phyloP scores from a whole-genome alignment of 306 rosid genomes.

The Gastrolobium villosum region DNA sequence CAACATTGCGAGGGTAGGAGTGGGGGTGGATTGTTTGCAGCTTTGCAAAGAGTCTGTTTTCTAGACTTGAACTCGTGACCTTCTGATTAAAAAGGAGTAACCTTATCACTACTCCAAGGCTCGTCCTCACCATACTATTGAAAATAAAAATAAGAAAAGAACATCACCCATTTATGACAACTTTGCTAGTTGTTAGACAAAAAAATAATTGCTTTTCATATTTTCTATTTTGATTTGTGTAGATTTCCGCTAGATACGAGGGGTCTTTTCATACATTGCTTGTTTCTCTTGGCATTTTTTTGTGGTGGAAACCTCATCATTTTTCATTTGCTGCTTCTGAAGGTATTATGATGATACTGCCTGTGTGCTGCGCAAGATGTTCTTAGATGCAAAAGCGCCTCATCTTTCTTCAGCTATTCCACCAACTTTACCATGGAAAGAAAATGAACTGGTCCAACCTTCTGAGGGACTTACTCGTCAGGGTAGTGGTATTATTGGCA shows the following conservation, averaged over 20 bases:
- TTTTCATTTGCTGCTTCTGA: conserved; percentile 40
- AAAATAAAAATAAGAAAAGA: conserved; percentile 9
- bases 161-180: neutral
- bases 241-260: too few relatives aligned
- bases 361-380: conserved; percentile 91
- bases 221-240: neutral
- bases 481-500: conserved; percentile 96
- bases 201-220: neutral
- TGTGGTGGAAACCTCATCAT: conserved; percentile 19
- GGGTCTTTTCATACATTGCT: neutral
- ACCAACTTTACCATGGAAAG: conserved; percentile 94
- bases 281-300: conserved; percentile 12
- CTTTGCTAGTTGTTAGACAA: neutral
- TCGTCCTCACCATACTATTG: neutral
- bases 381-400: conserved; percentile 96
- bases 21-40: too few relatives aligned
- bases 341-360: conserved; percentile 98
- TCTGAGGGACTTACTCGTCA: conserved; percentile 94
- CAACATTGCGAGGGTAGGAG: too few relatives aligned
- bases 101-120: too few relatives aligned
- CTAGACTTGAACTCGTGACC: too few relatives aligned
- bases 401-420: conserved; percentile 96
- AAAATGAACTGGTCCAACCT: conserved; percentile 81
- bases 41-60: too few relatives aligned
- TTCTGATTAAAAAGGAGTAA: too few relatives aligned